These are phyloP conservation scores for Pseudogymnoascus sp. DNA, from an alignment of 2,329 filamentous ascomycete species.

Conservation along the genomic window DNA sequence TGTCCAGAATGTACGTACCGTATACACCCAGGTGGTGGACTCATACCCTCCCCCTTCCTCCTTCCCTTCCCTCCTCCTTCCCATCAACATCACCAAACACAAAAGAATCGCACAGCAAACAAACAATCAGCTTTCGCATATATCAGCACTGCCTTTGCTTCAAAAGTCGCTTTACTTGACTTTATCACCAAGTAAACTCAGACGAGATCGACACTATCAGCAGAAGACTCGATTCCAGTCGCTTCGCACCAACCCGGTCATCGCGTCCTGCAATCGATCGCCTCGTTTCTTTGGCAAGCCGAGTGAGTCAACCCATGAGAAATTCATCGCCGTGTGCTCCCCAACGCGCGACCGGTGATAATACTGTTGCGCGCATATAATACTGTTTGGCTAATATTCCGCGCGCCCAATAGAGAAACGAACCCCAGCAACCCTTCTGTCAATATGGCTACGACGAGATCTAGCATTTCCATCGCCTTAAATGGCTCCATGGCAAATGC, in stretches of 20 bases:
- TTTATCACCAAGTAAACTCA: not conserved
- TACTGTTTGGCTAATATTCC: conserved; percentile 12
- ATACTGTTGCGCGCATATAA: not conserved
- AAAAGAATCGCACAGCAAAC: conserved; percentile 31
- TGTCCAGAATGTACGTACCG: not conserved
- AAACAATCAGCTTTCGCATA: conserved; percentile 27
- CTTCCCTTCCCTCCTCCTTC: conserved; percentile 32
- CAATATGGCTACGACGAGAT: conserved; percentile 57
- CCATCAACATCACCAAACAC: conserved; percentile 42
- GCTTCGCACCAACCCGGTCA: conserved; percentile 52
- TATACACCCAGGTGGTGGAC: not conserved
- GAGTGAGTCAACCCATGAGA: conserved; percentile 7
- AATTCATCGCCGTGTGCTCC: not conserved
- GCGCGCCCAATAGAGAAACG: conserved; percentile 29
- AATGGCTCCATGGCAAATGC: conserved; percentile 17
- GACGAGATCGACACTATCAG: not conserved
- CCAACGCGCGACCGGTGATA: not conserved
- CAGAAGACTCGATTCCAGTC: conserved; percentile 31
- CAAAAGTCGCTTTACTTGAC: conserved; percentile 4
- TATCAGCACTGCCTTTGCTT: not conserved
- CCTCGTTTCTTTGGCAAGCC: conserved; percentile 11
- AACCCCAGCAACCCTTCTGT: conserved; percentile 19
- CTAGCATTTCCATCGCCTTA: conserved; percentile 28
- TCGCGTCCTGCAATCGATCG: conserved; percentile 42
- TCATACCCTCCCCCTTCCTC: conserved; percentile 24